Evolutionary conservation across 2,329 filamentous ascomycete genomes (phyloP).

Genomic region (Alternaria gaisen): DNA sequence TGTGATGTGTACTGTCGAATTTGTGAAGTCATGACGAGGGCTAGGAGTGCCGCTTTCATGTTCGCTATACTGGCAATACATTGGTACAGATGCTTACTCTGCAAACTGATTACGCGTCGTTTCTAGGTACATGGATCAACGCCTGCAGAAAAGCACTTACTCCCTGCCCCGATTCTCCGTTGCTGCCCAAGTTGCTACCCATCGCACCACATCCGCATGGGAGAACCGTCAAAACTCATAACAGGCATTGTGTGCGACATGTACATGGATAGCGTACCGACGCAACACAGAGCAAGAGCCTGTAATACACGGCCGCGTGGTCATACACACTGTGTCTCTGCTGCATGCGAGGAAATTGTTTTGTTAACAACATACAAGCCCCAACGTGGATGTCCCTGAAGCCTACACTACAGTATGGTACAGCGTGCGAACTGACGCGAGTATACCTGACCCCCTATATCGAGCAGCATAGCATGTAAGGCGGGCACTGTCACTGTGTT

Average conservation of each 20-base stretch:
- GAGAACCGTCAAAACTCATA: background rate
- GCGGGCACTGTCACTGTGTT: background rate
- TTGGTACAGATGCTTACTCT: background rate
- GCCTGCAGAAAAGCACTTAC: background rate
- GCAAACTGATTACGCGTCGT: slow-evolving; percentile 1
- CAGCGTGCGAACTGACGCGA: background rate
- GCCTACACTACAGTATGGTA: background rate
- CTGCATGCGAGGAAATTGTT: background rate
- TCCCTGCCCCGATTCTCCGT: background rate
- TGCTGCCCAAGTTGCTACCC: background rate
- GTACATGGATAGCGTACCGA: background rate
- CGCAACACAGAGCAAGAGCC: background rate
- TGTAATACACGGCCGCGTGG: background rate
- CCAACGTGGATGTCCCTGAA: background rate
- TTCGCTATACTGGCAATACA: background rate
- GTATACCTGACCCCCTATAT: background rate
- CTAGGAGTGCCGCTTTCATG: background rate
- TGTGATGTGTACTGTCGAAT: slow-evolving; percentile 9
- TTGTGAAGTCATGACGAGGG: background rate
- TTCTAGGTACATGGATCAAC: slow-evolving; percentile 3
- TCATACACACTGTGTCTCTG: background rate
- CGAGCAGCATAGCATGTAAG: background rate
- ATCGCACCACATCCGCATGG: background rate
- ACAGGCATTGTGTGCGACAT: background rate
- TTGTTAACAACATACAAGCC: background rate